Evolutionary conservation across 2,329 filamentous ascomycete species (phyloP), one percentile per base, ranked within the genome.

Genomic region (Ceratocystis huliohia): DNA sequence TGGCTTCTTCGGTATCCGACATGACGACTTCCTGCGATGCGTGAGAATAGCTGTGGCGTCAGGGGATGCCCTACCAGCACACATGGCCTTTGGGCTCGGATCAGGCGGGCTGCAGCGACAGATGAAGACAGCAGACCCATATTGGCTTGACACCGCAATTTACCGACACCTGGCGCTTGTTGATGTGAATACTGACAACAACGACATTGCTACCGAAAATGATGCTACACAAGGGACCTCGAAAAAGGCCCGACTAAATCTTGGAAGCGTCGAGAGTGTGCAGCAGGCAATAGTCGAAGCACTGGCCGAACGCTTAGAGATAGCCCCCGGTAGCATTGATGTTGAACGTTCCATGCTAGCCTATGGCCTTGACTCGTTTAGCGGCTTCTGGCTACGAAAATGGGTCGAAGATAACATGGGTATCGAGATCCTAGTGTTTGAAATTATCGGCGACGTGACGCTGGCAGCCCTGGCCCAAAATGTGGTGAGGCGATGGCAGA

Each of bases 1-100:
- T 61, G 82, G 82, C 1, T 84, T 84, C 73, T 79, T 82, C 69
- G 81, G 80, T 45, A 81, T 82, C 37, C 76, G 80, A 2, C 76
- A 81, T 50, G 70, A 76, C 3, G 79, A 83, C 70, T 80, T 81
- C 63, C 73, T 81, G n/a, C 75, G 74, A 6, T 71, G 82, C 17
- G 66, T 83, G 6, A 75, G 76, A 33, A 75, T 77, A 20, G 80
- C 81, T 63, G 78, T 84, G 69, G 75, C 74, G 0, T 69, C 70
- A 0, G 69, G 70, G n/a, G 28, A 15, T 13, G 7, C 8, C 17
- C 73, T 78, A 44, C 81, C 81, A 0, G 69, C 78, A 0, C 81
- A 82, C 68, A 71, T 83, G 20, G 74, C 81, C n/a, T 77, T 81
- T 22, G 80, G 81, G 5, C 77, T 82, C 13, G 81, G 81, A 10